Base-by-base conservation (phyloP, 805 yeast species). In the Candida sithepensis region DNA sequence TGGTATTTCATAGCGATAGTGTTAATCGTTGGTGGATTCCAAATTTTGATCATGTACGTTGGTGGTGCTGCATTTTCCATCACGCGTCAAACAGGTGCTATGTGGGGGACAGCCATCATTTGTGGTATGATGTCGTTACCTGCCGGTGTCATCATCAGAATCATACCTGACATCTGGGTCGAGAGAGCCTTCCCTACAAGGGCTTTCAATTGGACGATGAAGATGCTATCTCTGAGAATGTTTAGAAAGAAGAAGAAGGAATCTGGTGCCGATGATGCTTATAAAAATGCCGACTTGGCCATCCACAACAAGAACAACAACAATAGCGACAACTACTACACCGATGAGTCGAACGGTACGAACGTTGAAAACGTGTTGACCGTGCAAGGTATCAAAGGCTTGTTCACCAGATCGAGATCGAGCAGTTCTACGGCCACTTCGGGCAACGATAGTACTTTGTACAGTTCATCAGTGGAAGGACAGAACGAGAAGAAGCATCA, bases 31-130 rank as follows among this genome's bases (percentile, higher is more conserved):
- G 94, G 84, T 26, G 91, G 86, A 4, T 79, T 82, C 68, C 99
- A 94, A 70, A 72, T 90, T 3, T 66, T 92, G 45, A 92, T 94
- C 58, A 94, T 94, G 98, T 87, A 83, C 68, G 92, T 88, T 53
- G 99, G 99, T 46, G 99, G 99, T 47, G 87, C 92, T 38, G 97
- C 99, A 0, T 94, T 94, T 68, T 81, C 91, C 7, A 76, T 91
- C 54, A 80, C 79, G 2, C 76, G 84, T 52, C 95, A 87, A 67
- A 85, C 96, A 0, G 85, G 86, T 7, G 81, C 81, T 1, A 82
- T 84, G 86, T 95, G 99, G 99, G 94, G 79, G 1, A 82, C 89
- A 2, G 94, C 98, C 0, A 67, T 92, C 4, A 60, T 86, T 23
- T 81, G 95, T 69, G 98, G 98, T 26, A 63, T 85, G 52, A 42